Base-by-base conservation (phyloP, 176 grass and related monocot species). In the Raddia distichophylla region DNA sequence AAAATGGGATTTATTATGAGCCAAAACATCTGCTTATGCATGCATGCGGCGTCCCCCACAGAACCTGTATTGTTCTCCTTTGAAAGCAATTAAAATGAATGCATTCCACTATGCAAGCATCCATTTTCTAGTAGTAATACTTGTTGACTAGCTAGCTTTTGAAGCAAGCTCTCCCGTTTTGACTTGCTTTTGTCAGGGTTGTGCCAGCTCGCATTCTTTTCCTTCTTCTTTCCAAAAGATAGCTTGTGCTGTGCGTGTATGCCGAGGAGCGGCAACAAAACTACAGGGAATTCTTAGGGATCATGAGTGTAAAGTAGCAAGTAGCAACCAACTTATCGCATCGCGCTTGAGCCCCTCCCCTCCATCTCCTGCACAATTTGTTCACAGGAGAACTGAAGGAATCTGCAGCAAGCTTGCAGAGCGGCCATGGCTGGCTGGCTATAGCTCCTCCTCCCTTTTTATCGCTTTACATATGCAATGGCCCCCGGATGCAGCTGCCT, bases 211-310 rank as follows among this genome's bases (percentile, higher is more conserved):
- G 8, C 88, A 66, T 17, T 82, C 27, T 27, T 82, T 90, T 82
- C 67, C 82, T 82, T 90, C 78, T 90, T 82, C 79, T 86, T 82
- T 90, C 78, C 34, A 73, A 86, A 90, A 90, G 79, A 86, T 60
- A 37, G 44, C 19, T 8, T 57, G 71, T 64, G 80, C 15, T 49
- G 58, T 78, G 88, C 67, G 68, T 78, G 88, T 33, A 42, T 47
- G 60, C 45, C 79, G 67, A 86, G 83, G 37, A 40, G 79, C 49
- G 83, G 57, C 78, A 66, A 68, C 79, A 83, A 86, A 90, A 78
- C 72, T 73, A 83, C 45, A 83, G 76, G 79, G 45, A 86, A 86
- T 86, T 90, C 83, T 86, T 90, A 83, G 83, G 88, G 88, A 90
- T 90, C 88, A 83, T 90, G 79, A 74, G 67, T 78, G 88, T 83